These are phyloP conservation scores for Komagataella kurtzmanii DNA, from an alignment of 805 yeast genomes.

Conservation along the genomic window DNA sequence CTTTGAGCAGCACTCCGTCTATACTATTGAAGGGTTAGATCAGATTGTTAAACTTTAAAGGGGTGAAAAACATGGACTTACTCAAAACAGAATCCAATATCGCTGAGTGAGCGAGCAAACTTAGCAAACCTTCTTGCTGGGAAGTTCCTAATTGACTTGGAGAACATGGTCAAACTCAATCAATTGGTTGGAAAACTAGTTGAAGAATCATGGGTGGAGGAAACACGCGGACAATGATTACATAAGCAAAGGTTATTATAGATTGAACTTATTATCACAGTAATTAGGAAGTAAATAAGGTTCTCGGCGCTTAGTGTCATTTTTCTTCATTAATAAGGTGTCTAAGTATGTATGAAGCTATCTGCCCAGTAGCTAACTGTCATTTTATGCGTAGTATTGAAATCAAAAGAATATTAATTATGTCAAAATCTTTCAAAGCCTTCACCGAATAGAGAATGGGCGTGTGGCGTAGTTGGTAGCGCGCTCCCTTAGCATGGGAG, in stretches of 20 bases:
- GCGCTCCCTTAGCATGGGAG: conserved; percentile 75
- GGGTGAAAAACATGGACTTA: conserved; percentile 1
- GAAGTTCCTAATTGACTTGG: neutral
- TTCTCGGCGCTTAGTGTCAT: too few relatives aligned
- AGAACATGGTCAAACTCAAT: neutral
- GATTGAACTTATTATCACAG: too few relatives aligned
- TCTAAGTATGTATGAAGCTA: too few relatives aligned
- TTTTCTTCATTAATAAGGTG: too few relatives aligned
- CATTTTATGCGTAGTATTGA: too few relatives aligned
- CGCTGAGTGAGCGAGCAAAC: neutral
- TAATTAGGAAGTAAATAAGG: too few relatives aligned
- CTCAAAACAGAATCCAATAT: conserved; percentile 22
- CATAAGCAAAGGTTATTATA: neutral
- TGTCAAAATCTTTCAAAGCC: too few relatives aligned
- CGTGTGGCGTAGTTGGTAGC: conserved; percentile 81
- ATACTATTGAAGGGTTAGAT: conserved; percentile 30
- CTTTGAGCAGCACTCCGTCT: conserved; percentile 81
- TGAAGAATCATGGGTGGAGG: too few relatives aligned
- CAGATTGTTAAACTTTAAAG: conserved; percentile 5
- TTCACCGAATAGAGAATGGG: conserved; percentile 20
- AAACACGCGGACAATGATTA: neutral
- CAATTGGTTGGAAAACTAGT: neutral
- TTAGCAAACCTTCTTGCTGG: neutral
- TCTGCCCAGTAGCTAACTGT: too few relatives aligned
- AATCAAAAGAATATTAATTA: too few relatives aligned